Evolutionary conservation across 352 stramenopile genomes (phyloP), one percentile per base, ranked within the genome.

Genomic region (Pythium grandisporangium): DNA sequence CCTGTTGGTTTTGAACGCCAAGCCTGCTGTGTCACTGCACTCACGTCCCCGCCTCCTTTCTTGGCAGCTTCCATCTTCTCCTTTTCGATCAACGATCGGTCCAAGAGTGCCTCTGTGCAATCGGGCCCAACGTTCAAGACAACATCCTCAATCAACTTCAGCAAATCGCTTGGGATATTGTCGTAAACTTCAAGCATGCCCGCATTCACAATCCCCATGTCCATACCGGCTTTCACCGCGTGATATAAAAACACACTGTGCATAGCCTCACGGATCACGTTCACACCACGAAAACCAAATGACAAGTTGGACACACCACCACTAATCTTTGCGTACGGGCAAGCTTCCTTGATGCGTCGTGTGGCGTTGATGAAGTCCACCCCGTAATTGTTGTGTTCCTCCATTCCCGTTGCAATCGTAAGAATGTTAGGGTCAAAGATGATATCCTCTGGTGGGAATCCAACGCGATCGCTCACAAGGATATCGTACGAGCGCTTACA

Each of bases 401-500:
- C 93, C 75, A 98, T 96, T 45, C 95, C 95, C 12, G 95, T 99
- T 33, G 88, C 95, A 59, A 98, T 96, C 2, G 94, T 98, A 47
- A 98, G 61, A 36, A 98, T 97, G 56, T 99, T 98, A 2, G 93
- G 94, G 54, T 99, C 95, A 61, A 98, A 98, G 54, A 99, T 90
- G 45, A 99, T 98, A 53, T 99, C 95, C 51, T 98, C 93, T 6
- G 95, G 93, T 17, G 93, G 93, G 64, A 98, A 98, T 2, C 74
- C 64, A 3, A 96, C 66, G 19, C 96, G 76, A 48, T 97, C 81
- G n/a, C n/a, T n/a, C 37, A 98, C 93, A 13, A 98, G 63, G 51
- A 98, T 97, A 50, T 98, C 93, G 72, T 98, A 98, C 22, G 85
- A 97, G n/a, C 95, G 87, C 73, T 98, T 98, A 66, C 95, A 98